Evolutionary conservation across 345 rosid genomes (phyloP), one percentile per base, ranked within the genome.

Genomic region (Odontarrhena argentea): DNA sequence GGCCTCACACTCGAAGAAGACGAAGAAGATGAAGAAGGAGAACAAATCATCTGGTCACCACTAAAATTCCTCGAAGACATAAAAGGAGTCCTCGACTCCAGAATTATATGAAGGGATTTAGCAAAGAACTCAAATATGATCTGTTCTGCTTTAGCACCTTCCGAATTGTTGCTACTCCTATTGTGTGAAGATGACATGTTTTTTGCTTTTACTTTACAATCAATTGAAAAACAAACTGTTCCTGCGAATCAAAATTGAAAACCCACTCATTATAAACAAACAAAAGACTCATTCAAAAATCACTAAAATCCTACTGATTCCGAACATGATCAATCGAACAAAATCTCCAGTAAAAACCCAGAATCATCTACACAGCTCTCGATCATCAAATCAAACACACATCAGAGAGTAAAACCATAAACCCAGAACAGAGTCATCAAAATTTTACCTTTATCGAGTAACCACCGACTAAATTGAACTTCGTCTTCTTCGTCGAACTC

Each of bases 31-130:
- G 97, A 87, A 12, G 91, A 84, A 11, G 96, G 96, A 9, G 96
- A 93, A 5, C 77, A 87, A 2, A 88, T 25, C 66, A 55, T 69
- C 75, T 91, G 97, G 36, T 91, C 97, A 5, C 97, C 91, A 52
- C 96, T 86, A 59, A 67, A 94, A 70, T 87, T 81, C 22, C 96
- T 85, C 0, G 96, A 91, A 1, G 99, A 94, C 84, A 85, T 72
- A 45, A 60, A 88, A 67, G 96, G 87, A 68, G 90, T 78, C 85
- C 99, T 86, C 0, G 96, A 87, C 55, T 94, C 99, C 0, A 87
- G 93, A 67, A 94, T 88, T 50, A 91, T 91, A 56, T 88, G 96
- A 25, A 88, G 91, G 66, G 93, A 87, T 77, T 94, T 94, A 42
- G 95, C 83, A 67, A 85, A 88, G 76, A 94, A 88, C 74, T 91